Conservation (phyloP, 2,329 filamentous ascomycete species). For the Aspergillus felis region DNA sequence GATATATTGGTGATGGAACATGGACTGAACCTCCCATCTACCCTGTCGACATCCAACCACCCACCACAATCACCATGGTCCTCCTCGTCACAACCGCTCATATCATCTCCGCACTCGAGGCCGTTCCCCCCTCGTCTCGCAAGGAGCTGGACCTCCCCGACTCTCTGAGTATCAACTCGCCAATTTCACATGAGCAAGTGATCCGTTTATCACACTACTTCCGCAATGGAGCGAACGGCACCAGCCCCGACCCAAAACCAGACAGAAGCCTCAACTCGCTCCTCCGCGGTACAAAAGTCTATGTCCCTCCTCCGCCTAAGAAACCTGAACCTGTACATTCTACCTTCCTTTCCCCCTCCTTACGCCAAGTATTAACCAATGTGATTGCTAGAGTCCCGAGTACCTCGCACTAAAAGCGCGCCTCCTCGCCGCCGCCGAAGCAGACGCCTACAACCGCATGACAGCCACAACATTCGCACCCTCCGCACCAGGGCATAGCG, state of each 20-base stretch:
- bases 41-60: neutral
- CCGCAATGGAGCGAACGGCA: conserved; percentile 10
- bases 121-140: conserved; percentile 28
- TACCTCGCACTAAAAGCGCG: conserved; percentile 85
- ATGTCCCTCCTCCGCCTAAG: conserved; percentile 72
- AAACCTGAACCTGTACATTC: conserved; percentile 69
- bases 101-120: conserved; percentile 38
- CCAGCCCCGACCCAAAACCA: neutral
- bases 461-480: conserved; percentile 38
- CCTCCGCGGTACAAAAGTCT: conserved; percentile 67
- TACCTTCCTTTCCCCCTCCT: neutral
- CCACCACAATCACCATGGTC: conserved; percentile 34
- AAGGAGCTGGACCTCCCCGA: conserved; percentile 33
- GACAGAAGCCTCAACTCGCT: conserved; percentile 61
- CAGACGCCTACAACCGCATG: conserved; percentile 77
- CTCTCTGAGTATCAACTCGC: conserved; percentile 23
- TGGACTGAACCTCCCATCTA: neutral
- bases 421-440: conserved; percentile 78
- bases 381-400: conserved; percentile 56
- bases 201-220: conserved; percentile 34
- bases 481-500: conserved; percentile 53
- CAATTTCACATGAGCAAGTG: conserved; percentile 42
- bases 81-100: conserved; percentile 37
- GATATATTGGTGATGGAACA: neutral
- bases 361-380: neutral